Conservation (phyloP, 345 rosid species). For the Populus simonii region DNA sequence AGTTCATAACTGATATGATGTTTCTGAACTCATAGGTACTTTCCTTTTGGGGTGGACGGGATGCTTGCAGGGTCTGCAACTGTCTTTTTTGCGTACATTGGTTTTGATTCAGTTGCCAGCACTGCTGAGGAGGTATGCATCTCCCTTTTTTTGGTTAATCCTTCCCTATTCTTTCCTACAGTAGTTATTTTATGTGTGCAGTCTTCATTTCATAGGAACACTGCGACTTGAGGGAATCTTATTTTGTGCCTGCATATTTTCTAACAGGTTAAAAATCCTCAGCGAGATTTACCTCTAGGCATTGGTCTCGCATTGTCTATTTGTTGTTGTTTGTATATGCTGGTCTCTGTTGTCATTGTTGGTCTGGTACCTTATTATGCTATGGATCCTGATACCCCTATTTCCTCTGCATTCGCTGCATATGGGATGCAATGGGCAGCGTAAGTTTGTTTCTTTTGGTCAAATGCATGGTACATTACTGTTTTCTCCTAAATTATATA, state of each 20-base stretch:
- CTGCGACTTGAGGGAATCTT: slow-evolving; percentile 8
- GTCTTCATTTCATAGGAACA: slow-evolving; percentile 7
- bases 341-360: slow-evolving; percentile 84
- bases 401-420: slow-evolving; percentile 86
- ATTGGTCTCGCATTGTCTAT: slow-evolving; percentile 78
- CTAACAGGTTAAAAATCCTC: slow-evolving; percentile 93
- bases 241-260: slow-evolving; percentile 10
- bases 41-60: slow-evolving; percentile 91
- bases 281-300: slow-evolving; percentile 91
- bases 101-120: slow-evolving; percentile 97
- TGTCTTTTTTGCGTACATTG: slow-evolving; percentile 90
- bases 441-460: slow-evolving; percentile 46
- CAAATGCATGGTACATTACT: neutral
- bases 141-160: neutral
- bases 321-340: slow-evolving; percentile 89
- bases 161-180: neutral
- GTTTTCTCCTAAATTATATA: neutral
- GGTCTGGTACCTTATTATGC: slow-evolving; percentile 92
- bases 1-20: slow-evolving; percentile 3
- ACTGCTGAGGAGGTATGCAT: slow-evolving; percentile 89
- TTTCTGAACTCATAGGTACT: slow-evolving; percentile 44
- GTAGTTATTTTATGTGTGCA: neutral
- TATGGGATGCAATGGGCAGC: slow-evolving; percentile 97
- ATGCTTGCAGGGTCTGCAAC: slow-evolving; percentile 99
- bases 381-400: slow-evolving; percentile 98